These are phyloP conservation scores for Aspergillus japonicus DNA, from an alignment of 2,329 filamentous ascomycete species.

Conservation along the genomic window DNA sequence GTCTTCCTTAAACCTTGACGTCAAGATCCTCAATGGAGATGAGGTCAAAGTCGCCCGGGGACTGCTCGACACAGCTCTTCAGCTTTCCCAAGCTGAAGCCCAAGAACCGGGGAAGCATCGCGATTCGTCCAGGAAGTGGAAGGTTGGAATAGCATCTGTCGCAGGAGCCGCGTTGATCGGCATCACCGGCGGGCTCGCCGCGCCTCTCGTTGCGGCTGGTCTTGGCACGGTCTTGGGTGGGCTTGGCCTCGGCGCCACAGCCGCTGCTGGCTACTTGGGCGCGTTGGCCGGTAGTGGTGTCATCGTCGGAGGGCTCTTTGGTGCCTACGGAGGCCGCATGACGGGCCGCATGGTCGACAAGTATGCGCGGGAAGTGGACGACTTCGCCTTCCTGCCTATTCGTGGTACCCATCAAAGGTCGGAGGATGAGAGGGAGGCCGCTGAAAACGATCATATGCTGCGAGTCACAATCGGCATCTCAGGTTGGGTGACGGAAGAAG, in stretches of 20 bases:
- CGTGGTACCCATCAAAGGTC: slow-evolving; percentile 54
- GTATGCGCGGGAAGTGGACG: slow-evolving; percentile 81
- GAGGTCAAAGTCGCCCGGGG: slow-evolving; percentile 74
- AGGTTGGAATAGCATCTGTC: slow-evolving; percentile 82
- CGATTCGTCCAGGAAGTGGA: slow-evolving; percentile 66
- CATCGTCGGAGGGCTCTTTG: slow-evolving; percentile 81
- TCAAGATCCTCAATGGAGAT: slow-evolving; percentile 64
- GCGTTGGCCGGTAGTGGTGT: slow-evolving; percentile 75
- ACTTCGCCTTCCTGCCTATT: slow-evolving; percentile 82
- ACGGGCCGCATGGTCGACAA: slow-evolving; percentile 82
- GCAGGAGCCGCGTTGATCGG: slow-evolving; percentile 86
- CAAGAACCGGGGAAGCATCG: slow-evolving; percentile 69
- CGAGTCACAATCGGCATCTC: slow-evolving; percentile 80
- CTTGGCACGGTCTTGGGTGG: slow-evolving; percentile 78
- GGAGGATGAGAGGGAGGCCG: slow-evolving; percentile 40
- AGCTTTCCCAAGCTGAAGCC: slow-evolving; percentile 74
- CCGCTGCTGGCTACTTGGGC: slow-evolving; percentile 76
- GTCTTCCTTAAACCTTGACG: slow-evolving; percentile 67
- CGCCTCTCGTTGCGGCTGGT: slow-evolving; percentile 73
- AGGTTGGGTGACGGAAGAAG: slow-evolving; percentile 73
- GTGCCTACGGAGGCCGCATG: slow-evolving; percentile 84
- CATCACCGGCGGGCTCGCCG: slow-evolving; percentile 74
- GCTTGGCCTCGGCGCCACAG: slow-evolving; percentile 69
- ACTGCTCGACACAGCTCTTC: slow-evolving; percentile 71
- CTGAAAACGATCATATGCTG: slow-evolving; percentile 61